A percentile compares a stretch with the other conserved stretches of the same genome.
phyloP scores from a whole-genome alignment of 768 basidiomycete species.

The Vishniacozyma victoriae region DNA sequence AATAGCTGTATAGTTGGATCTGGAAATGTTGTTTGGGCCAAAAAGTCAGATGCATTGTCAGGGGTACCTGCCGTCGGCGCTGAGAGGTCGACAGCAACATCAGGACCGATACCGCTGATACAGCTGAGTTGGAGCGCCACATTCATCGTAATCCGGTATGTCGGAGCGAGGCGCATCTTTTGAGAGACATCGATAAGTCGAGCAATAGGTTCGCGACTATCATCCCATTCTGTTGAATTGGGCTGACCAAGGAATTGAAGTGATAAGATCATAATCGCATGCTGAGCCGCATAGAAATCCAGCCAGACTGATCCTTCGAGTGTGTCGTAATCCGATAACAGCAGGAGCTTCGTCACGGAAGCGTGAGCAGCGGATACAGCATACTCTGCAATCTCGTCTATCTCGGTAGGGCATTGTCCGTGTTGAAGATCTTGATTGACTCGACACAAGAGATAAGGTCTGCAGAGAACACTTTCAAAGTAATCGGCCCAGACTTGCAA shows the following conservation, averaged over 20 bases:
- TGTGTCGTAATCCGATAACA: not conserved
- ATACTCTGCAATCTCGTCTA: not conserved
- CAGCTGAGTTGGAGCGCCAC: slow-evolving; percentile 8
- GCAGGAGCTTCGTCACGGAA: not conserved
- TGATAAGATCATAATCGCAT: slow-evolving; percentile 10
- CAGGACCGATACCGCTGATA: slow-evolving; percentile 3
- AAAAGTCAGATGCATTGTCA: not conserved
- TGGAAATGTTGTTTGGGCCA: not conserved
- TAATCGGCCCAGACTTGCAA: slow-evolving; percentile 1
- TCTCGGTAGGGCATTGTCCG: not conserved
- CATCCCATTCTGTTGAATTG: not conserved
- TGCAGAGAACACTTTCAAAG: not conserved
- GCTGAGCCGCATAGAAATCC: slow-evolving; percentile 9
- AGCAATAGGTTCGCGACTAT: not conserved
- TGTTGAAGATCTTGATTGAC: slow-evolving; percentile 1
- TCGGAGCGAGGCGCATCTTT: slow-evolving; percentile 4
- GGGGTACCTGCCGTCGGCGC: not conserved
- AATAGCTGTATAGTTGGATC: not conserved
- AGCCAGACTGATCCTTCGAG: slow-evolving; percentile 7
- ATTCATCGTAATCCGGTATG: slow-evolving; percentile 14
- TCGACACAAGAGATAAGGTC: not conserved
- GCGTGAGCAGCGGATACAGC: slow-evolving; percentile 1
- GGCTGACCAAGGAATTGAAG: slow-evolving; percentile 11
- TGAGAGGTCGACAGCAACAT: not conserved
- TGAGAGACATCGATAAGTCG: slow-evolving; percentile 2